Base-by-base conservation (phyloP, 2,329 filamentous ascomycete genomes). In the Alternaria rosae region DNA sequence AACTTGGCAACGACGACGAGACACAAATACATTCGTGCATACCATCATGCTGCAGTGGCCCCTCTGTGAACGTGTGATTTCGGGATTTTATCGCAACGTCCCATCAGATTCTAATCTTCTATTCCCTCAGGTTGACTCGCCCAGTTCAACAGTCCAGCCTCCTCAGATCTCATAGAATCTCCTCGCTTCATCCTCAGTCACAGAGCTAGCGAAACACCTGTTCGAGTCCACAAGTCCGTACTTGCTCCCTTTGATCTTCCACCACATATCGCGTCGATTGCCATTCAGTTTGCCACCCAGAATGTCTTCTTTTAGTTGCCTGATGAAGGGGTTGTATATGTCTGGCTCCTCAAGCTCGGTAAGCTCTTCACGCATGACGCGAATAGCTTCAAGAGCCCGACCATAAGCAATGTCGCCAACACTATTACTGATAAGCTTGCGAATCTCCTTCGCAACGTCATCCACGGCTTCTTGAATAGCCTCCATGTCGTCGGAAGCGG, bases 181-280 rank as follows among this genome's bases (percentile, higher is more conserved):
- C 62, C 70, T 86, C n/a, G 91, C 93, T 71, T 94, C 90, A 45
- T 92, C 88, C 54, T 88, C 85, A 0, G 85, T 87, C 5, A 94
- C 87, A 28, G 87, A 83, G 1, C 91, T 93, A 17, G 84, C 81
- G 44, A 91, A 88, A 3, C 85, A 87, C 71, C 88, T 82, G 50
- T 81, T 84, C 54, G 84, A 82, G 65, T 91, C 88, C 70, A 98
- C 89, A 74, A 97, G 81, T 0, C 93, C 92, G 58, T 97, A 80
- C 68, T 84, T 87, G 43, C 85, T 87, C 61, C 83, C 86, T 69
- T 90, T 85, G 23, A 97, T 81, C 68, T 86, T 83, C 82, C 88
- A 91, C 93, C 93, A 97, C 81, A 97, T 89, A 73, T 96, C 92
- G 65, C 86, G 86, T 56, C 93, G 84, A 70, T 96, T 91, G 0